Conservation (phyloP, 73 alveolate genomes). For the Paramecium pentaurelia region DNA sequence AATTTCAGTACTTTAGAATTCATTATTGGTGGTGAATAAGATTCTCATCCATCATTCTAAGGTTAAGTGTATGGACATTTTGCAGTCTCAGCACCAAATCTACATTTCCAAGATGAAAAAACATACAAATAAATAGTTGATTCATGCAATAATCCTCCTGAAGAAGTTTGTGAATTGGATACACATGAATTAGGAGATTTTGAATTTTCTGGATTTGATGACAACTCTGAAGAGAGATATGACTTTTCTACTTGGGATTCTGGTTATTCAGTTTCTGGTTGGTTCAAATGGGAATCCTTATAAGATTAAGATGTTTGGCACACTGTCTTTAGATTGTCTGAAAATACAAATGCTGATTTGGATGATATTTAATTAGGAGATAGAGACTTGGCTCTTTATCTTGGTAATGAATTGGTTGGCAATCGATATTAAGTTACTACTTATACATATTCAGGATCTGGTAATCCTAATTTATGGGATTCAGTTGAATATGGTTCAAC, state of each 20-base stretch:
- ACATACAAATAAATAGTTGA: background rate
- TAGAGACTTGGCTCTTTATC: constrained; percentile 9
- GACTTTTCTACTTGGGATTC: background rate
- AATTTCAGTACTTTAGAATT: background rate
- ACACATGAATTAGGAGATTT: background rate
- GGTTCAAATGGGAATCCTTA: background rate
- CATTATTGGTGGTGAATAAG: background rate
- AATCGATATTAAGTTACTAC: background rate
- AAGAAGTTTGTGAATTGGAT: background rate
- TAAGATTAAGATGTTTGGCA: constrained; percentile 28
- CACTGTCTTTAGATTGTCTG: constrained; percentile 1
- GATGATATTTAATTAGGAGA: background rate
- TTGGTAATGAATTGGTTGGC: constrained; percentile 22
- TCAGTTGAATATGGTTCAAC: background rate
- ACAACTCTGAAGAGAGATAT: background rate
- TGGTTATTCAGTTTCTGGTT: background rate
- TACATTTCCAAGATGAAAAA: background rate
- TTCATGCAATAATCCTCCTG: background rate
- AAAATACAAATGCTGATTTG: background rate
- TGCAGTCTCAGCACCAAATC: background rate
- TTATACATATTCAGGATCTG: constrained; percentile 21
- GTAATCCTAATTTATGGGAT: constrained; percentile 34
- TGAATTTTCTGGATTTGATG: constrained; percentile 17
- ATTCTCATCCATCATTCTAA: constrained; percentile 23
- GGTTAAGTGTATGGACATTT: background rate